Base-by-base conservation (phyloP, 805 yeast species). In the Starmera pachycereana region DNA sequence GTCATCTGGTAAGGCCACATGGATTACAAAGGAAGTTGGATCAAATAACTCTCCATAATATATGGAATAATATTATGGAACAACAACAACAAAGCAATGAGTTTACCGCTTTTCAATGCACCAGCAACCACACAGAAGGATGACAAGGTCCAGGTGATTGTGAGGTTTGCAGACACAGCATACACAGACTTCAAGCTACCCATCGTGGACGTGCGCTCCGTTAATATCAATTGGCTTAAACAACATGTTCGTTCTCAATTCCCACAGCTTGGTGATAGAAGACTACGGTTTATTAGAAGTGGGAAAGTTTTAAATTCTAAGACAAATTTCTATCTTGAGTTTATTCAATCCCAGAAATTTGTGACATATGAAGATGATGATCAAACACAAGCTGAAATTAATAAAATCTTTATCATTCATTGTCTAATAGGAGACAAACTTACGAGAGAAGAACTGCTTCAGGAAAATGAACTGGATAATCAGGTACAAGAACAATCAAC, bases 401-500 rank as follows among this genome's bases (percentile, higher is more conserved):
- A 42, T 41, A 46, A 62, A 9, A 61, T 61, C 36, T 62, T 81
- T n/a, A 84, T 78, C 52, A 67, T 87, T 4, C 95, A 85, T 55
- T 86, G 95, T 61, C 72, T 85, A 5, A 69, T 85, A 12, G 95
- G 96, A 7, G 87, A 76, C 29, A 70, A 66, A 12, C 52, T 83
- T 33, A 63, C 74, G 0, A 53, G 60, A 0, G 73, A 67, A 12
- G 85, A 81, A 51, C 58, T 85, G 27, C 66, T 62, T 1, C 64
- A 72, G 35, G 95, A 84, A 49, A 75, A 69, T 37, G 72, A 70
- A 38, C 49, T 74, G 38, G 89, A 82, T 51, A 62, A 62, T 38
- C 52, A 54, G 40, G 72, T 70, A 9, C 82, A 76, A 14, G 65
- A 63, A 29, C 62, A 63, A 37, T 58, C 73, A 3, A 77, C 83